phyloP scores from a whole-genome alignment of 257 asterid genomes.

The Mentha longifolia region DNA sequence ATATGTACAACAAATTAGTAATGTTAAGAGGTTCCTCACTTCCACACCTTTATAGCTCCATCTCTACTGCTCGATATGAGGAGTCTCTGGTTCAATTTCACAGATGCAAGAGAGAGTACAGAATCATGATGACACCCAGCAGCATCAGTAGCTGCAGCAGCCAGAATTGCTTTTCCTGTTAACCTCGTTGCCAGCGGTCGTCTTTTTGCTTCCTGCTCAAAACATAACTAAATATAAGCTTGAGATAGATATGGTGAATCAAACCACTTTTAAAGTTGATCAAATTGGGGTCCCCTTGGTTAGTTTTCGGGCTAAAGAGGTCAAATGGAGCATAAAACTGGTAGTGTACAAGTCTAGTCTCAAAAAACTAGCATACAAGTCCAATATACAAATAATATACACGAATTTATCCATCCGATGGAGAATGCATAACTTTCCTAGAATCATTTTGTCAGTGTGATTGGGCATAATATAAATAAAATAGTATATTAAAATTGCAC shows the following conservation, averaged over 20 bases:
- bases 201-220: conserved; percentile 78
- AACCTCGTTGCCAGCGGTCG: conserved; percentile 68
- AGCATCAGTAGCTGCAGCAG: conserved; percentile 90
- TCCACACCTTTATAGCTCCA: conserved; percentile 99
- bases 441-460: neutral
- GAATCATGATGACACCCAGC: conserved; percentile 98
- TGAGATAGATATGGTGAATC: neutral
- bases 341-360: too few species aligned
- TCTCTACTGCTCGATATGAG: conserved; percentile 95
- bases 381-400: neutral
- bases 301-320: neutral
- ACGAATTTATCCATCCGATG: neutral
- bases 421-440: neutral
- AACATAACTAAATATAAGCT: conserved; percentile 17
- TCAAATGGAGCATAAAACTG: neutral
- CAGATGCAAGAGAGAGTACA: conserved; percentile 86
- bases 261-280: neutral
- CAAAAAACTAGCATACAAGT: too few species aligned
- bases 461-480: too few species aligned
- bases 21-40: conserved; percentile 47
- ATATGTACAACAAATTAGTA: conserved; percentile 51
- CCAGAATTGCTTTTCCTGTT: conserved; percentile 72
- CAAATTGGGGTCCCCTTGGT: neutral
- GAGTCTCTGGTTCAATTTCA: conserved; percentile 94
- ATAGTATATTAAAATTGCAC: too few species aligned